These are phyloP conservation scores for Eucommia ulmoides DNA, from an alignment of 257 asterid genomes.

Conservation along the genomic window DNA sequence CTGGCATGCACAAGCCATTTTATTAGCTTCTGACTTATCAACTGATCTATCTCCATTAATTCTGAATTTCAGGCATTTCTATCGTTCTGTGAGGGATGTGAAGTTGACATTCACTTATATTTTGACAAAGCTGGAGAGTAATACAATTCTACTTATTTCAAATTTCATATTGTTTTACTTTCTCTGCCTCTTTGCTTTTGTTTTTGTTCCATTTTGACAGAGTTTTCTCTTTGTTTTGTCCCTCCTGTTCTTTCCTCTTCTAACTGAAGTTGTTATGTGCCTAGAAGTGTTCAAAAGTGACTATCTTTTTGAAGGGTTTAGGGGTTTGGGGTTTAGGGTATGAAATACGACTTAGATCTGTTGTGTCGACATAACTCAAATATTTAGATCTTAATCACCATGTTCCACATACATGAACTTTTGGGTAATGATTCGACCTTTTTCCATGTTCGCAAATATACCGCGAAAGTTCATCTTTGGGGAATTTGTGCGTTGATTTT, in stretches of 20 bases:
- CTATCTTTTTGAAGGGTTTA: too few relatives aligned
- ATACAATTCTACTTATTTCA: constrained; percentile 28
- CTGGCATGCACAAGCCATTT: background rate
- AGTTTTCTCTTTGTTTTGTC: background rate
- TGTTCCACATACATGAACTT: too few relatives aligned
- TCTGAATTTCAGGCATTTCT: constrained; percentile 71
- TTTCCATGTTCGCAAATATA: too few relatives aligned
- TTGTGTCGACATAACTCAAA: too few relatives aligned
- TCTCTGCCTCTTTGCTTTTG: constrained; percentile 2
- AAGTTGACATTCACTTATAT: constrained; percentile 77
- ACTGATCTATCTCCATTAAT: constrained; percentile 1
- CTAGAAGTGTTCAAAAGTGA: too few relatives aligned
- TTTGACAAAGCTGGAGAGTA: constrained; percentile 98
- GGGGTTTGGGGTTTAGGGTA: too few relatives aligned
- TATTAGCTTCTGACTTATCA: background rate
- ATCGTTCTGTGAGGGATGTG: constrained; percentile 92
- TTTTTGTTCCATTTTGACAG: background rate
- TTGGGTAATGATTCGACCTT: too few relatives aligned
- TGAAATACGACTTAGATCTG: too few relatives aligned
- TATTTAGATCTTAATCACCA: too few relatives aligned
- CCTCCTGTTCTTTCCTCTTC: background rate
- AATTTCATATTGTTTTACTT: constrained; percentile 9
- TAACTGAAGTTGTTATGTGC: too few relatives aligned
- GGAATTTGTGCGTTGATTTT: too few relatives aligned
- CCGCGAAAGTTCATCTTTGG: too few relatives aligned